Evolutionary conservation across 2,329 filamentous ascomycete species (phyloP).

Genomic region (Ophiocordyceps camponoti-saundersi): DNA sequence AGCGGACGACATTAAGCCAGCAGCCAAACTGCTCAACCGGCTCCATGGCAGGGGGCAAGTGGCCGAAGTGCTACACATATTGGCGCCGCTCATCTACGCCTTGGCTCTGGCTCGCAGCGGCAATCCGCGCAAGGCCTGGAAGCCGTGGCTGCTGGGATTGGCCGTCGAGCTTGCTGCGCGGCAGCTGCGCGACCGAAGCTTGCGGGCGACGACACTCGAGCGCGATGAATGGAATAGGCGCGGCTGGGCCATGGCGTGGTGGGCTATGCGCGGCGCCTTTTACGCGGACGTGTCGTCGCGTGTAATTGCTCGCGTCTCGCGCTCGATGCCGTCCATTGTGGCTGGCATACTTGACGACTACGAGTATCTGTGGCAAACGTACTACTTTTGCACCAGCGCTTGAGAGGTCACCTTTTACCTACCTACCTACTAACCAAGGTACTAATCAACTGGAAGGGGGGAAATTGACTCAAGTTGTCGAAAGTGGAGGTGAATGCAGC

Average conservation of each 20-base stretch:
- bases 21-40: constrained; percentile 69
- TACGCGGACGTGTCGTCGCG: constrained; percentile 83
- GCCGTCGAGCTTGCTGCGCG: constrained; percentile 74
- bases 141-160: constrained; percentile 78
- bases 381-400: constrained; percentile 62
- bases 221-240: constrained; percentile 77
- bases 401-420: constrained; percentile 5
- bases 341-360: constrained; percentile 87
- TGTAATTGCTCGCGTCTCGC: constrained; percentile 54
- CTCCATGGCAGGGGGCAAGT: constrained; percentile 57
- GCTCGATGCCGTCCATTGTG: constrained; percentile 63
- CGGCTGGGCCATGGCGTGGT: constrained; percentile 87
- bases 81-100: constrained; percentile 78
- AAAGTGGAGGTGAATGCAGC: neutral
- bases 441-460: neutral
- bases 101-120: constrained; percentile 57
- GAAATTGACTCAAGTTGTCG: neutral
- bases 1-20: constrained; percentile 91
- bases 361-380: constrained; percentile 94
- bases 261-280: constrained; percentile 90
- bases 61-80: constrained; percentile 81
- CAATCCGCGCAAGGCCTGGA: constrained; percentile 60
- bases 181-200: constrained; percentile 59
- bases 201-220: constrained; percentile 75
- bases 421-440: too few species aligned